Evolutionary conservation across 495 filamentous ascomycete species (phyloP).

Genomic region (Cairneyella variabilis): DNA sequence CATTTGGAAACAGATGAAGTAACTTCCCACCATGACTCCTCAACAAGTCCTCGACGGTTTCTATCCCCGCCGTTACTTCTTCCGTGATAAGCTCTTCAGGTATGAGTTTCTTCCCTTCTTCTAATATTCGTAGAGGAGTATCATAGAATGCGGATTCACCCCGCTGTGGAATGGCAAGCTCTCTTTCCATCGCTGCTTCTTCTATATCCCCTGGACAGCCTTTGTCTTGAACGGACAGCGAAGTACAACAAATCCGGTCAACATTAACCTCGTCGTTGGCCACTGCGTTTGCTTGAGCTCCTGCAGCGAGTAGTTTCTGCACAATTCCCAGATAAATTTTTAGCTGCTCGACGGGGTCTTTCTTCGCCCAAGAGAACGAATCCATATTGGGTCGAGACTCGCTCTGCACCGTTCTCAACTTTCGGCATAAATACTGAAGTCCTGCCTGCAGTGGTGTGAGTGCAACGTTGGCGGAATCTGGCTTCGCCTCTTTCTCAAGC

Average conservation of each 20-base stretch:
- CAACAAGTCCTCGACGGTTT: not conserved
- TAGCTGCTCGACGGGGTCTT: no score
- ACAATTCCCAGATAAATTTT: no score
- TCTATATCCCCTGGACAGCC: no score
- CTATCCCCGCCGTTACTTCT: not conserved
- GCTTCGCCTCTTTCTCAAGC: not conserved
- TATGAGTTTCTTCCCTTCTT: not conserved
- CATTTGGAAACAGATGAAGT: slow-evolving; percentile 3
- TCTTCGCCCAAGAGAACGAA: no score
- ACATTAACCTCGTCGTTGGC: not conserved
- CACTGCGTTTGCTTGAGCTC: not conserved
- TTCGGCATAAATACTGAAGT: no score
- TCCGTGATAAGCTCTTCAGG: not conserved
- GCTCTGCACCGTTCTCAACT: no score
- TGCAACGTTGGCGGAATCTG: not conserved
- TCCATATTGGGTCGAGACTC: no score
- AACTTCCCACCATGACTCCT: not conserved
- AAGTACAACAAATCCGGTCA: not conserved
- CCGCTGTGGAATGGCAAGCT: not conserved
- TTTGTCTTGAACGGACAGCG: no score
- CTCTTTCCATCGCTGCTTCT: not conserved
- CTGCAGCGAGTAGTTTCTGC: not conserved
- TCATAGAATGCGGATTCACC: not conserved
- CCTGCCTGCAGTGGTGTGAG: not conserved
- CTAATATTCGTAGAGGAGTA: not conserved